Percentiles rank a stretch among this genome's conserved stretches.
These are phyloP conservation scores for Pneumocystis jirovecii DNA, from an alignment of 1,139 yeast species.

Conservation along the genomic window DNA sequence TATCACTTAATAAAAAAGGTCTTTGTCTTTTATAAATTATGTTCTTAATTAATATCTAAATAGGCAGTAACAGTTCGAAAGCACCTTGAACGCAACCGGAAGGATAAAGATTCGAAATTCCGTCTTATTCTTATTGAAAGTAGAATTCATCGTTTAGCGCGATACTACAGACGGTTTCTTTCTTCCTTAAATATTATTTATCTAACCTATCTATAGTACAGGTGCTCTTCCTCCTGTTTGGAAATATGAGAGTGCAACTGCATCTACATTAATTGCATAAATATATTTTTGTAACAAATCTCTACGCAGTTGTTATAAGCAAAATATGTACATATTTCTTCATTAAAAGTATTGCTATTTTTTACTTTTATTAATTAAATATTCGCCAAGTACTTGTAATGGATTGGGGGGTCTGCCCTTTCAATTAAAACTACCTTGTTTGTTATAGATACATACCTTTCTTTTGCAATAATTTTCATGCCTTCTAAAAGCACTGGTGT, in stretches of 20 bases:
- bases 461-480: slow-evolving; percentile 38
- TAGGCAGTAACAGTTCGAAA: slow-evolving; percentile 95
- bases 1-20: slow-evolving; percentile 93
- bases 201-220: background rate
- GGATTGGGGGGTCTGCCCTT: slow-evolving; percentile 47
- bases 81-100: slow-evolving; percentile 99
- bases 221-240: slow-evolving; percentile 3
- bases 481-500: slow-evolving; percentile 61
- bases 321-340: background rate
- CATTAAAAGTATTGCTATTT: background rate
- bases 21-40: background rate
- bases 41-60: background rate
- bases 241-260: slow-evolving; percentile 94
- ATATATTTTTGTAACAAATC: background rate
- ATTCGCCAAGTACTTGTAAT: slow-evolving; percentile 53
- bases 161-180: slow-evolving; percentile 27
- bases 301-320: background rate
- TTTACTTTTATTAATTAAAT: slow-evolving; percentile 31
- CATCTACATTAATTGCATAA: slow-evolving; percentile 98
- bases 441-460: slow-evolving; percentile 22
- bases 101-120: slow-evolving; percentile 99
- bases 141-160: slow-evolving; percentile 99
- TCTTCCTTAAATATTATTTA: background rate
- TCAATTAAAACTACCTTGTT: background rate
- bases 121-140: slow-evolving; percentile 99